These are phyloP conservation scores for Citeromyces matritensis DNA, from an alignment of 805 yeast species.

Conservation along the genomic window DNA sequence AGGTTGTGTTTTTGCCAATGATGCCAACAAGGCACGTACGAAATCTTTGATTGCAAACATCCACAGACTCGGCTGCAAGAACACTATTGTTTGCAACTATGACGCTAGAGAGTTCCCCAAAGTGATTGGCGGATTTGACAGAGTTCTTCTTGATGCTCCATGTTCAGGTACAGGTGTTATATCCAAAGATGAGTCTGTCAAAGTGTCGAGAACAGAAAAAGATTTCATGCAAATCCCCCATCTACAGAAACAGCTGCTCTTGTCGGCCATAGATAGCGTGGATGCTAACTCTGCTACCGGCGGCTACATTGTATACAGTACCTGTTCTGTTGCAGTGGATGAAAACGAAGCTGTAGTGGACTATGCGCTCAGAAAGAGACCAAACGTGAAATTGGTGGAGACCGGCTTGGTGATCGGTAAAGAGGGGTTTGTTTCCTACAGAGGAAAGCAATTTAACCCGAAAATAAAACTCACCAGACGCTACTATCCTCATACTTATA, in stretches of 20 bases:
- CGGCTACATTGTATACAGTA: constrained; percentile 89
- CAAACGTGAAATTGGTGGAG: constrained; percentile 88
- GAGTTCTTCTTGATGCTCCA: constrained; percentile 93
- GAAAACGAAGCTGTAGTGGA: constrained; percentile 99
- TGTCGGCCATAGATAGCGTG: constrained; percentile 95
- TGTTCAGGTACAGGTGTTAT: constrained; percentile 99
- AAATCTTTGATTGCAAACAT: constrained; percentile 94
- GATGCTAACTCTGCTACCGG: constrained; percentile 88
- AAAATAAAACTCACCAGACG: constrained; percentile 74
- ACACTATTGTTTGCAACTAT: constrained; percentile 91
- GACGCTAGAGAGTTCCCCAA: constrained; percentile 98
- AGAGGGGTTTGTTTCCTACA: constrained; percentile 83
- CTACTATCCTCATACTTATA: constrained; percentile 96
- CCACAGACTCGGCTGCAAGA: constrained; percentile 92
- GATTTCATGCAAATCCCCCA: constrained; percentile 96
- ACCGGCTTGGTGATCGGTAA: constrained; percentile 89
- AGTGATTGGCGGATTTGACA: constrained; percentile 95
- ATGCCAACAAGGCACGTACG: constrained; percentile 91
- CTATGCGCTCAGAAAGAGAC: constrained; percentile 90
- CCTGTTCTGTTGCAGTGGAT: constrained; percentile 96
- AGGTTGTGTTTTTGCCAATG: constrained; percentile 95
- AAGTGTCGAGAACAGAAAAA: constrained; percentile 85
- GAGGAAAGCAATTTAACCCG: constrained; percentile 85
- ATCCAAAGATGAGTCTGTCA: constrained; percentile 92
- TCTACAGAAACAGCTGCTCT: constrained; percentile 81